Conservation (phyloP, 257 asterid species). For the Fraxinus quadrangulata region DNA sequence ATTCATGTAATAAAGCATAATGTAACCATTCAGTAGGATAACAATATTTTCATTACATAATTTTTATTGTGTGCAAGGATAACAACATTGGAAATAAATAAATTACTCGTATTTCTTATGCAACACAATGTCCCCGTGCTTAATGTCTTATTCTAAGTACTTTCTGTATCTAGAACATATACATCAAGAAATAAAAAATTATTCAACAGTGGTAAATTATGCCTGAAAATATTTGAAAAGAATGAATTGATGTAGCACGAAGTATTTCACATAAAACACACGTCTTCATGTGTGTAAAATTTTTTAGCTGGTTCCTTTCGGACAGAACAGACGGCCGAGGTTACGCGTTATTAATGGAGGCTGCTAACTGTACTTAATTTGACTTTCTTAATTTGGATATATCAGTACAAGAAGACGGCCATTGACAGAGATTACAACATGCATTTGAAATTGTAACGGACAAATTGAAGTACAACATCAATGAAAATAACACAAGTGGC, state of each 20-base stretch:
- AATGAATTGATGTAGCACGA: not conserved
- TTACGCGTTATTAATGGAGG: conserved; percentile 25
- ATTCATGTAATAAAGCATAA: too few relatives aligned
- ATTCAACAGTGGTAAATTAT: too few relatives aligned
- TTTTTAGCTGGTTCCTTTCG: not conserved
- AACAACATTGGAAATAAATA: not conserved
- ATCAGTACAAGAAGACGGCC: conserved; percentile 19
- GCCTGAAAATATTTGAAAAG: not conserved
- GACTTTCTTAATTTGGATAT: not conserved
- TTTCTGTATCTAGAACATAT: too few relatives aligned
- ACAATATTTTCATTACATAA: too few relatives aligned
- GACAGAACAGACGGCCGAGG: conserved; percentile 21
- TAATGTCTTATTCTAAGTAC: not conserved
- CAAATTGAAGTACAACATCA: not conserved
- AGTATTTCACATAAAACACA: not conserved
- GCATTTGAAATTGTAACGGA: not conserved
- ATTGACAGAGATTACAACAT: conserved; percentile 4
- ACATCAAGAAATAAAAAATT: too few relatives aligned
- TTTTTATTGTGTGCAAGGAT: not conserved
- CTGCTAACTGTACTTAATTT: conserved; percentile 17
- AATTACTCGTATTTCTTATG: not conserved
- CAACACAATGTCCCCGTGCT: not conserved
- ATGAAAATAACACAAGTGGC: conserved; percentile 32
- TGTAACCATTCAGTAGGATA: too few relatives aligned
- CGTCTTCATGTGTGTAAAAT: not conserved